Base-by-base conservation (phyloP, 305 asterid species). In the Petunia hybrid region DNA sequence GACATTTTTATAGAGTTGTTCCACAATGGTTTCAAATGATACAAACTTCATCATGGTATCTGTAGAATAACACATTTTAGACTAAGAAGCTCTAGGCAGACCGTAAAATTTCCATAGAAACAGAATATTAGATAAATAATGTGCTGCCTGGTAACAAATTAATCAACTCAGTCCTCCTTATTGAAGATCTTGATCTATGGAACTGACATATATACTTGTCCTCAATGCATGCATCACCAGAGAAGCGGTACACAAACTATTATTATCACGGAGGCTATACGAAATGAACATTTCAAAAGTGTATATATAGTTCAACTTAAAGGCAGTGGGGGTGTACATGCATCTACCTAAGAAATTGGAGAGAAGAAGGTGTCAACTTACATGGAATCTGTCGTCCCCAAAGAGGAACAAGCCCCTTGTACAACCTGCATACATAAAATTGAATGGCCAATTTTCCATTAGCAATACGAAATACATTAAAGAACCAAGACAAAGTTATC, bases 371-470 rank as follows among this genome's bases (percentile, higher is more conserved):
- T 3, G 62, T 41, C 42, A 51, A 60, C 90, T 87, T 88, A 95
- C 99, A 95, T 84, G 99, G 99, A 89, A 95, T 95, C 73, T 95
- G 98, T 41, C 99, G 90, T 76, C 98, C 99, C 99, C 98, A 94
- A 5, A 95, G 97, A 51, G 99, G 98, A 86, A 86, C 94, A 46
- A 95, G 76, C 83, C 99, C 98, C 85, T 91, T 93, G 86, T 90
- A 94, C 43, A 92, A 90, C 89, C 98, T 91, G 93, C 51, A 88
- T 35, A 38, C 73, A 78, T 38, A 66, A 78, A 41, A 79, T 14
- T 35, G 8, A 53, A 78, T 22, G 7, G 16, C 57, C 22, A 43
- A 40, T n/a, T 46, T 13, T 45, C 6, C 31, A 22, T 61, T 31
- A 77, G 61, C 61, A 41, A 9, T 43, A 14, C 41, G 14, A 4